A percentile compares a stretch with the other conserved stretches of the same genome.
These are phyloP conservation scores for Cryoendolithus antarcticus DNA, from an alignment of 2,329 filamentous ascomycete genomes.

Conservation along the genomic window DNA sequence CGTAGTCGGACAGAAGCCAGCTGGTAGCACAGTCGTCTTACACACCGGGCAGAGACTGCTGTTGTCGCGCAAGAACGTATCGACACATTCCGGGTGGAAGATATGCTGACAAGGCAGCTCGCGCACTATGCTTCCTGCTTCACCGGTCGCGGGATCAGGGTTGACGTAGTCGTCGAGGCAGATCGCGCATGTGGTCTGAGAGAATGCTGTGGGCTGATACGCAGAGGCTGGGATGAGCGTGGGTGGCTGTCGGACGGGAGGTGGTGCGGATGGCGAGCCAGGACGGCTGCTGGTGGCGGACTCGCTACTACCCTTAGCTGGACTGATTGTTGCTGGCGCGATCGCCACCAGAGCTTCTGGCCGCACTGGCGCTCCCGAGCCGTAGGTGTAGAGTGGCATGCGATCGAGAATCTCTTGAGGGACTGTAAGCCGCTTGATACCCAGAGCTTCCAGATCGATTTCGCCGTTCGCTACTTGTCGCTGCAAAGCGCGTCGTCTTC, in stretches of 20 bases:
- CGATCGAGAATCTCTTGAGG: constrained; percentile 57
- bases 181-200: constrained; percentile 78
- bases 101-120: constrained; percentile 86
- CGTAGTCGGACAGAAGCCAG: constrained; percentile 41
- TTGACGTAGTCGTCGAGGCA: constrained; percentile 68
- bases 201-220: constrained; percentile 28
- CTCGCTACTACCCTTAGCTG: constrained; percentile 1
- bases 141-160: constrained; percentile 5
- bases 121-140: constrained; percentile 50
- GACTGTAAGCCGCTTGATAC: constrained; percentile 70
- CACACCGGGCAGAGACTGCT: constrained; percentile 87
- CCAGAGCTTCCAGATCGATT: constrained; percentile 73
- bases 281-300: constrained; percentile 6
- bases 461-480: constrained; percentile 64
- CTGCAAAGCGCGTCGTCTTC: constrained; percentile 54
- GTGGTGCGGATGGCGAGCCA: constrained; percentile 5
- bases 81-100: constrained; percentile 85
- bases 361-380: constrained; percentile 7
- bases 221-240: constrained; percentile 10
- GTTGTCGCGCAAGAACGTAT: constrained; percentile 63
- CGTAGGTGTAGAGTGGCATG: constrained; percentile 69
- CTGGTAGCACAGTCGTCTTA: constrained; percentile 69
- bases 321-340: neutral
- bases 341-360: neutral
- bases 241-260: constrained; percentile 6